phyloP scores from a whole-genome alignment of 179 eudicot species.

The Camellia oleifera region DNA sequence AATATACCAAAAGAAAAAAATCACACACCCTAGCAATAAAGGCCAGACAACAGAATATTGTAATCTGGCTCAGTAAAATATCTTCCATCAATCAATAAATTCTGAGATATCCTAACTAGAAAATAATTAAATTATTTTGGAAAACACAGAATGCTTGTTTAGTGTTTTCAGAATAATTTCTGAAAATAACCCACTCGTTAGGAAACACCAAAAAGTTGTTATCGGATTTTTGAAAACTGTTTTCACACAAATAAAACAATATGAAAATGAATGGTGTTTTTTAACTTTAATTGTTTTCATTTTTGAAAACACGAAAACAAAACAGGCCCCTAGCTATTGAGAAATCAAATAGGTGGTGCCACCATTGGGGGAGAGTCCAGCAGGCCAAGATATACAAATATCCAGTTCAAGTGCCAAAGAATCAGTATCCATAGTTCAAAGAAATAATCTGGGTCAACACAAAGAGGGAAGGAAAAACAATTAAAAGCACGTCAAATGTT shows the following conservation, averaged over 20 bases:
- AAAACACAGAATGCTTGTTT: not conserved
- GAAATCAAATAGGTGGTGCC: not conserved
- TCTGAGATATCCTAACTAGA: not conserved
- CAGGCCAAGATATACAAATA: not conserved
- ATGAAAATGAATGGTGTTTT: no score
- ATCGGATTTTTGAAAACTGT: no score
- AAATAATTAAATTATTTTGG: not conserved
- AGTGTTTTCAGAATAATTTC: no score
- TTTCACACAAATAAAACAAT: no score
- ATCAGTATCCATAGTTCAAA: not conserved
- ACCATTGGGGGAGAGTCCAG: not conserved
- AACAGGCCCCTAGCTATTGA: not conserved
- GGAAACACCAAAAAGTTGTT: no score
- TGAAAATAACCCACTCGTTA: no score
- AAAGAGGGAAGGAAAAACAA: not conserved
- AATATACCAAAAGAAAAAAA: not conserved
- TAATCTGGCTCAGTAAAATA: not conserved
- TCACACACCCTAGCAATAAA: not conserved
- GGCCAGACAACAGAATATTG: not conserved
- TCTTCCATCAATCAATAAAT: not conserved
- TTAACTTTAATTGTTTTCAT: no score
- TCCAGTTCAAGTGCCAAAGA: not conserved
- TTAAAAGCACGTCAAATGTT: not conserved
- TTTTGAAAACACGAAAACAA: no score
- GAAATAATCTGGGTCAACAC: not conserved